Conservation (phyloP, 805 yeast species). For the Pichia exigua region DNA sequence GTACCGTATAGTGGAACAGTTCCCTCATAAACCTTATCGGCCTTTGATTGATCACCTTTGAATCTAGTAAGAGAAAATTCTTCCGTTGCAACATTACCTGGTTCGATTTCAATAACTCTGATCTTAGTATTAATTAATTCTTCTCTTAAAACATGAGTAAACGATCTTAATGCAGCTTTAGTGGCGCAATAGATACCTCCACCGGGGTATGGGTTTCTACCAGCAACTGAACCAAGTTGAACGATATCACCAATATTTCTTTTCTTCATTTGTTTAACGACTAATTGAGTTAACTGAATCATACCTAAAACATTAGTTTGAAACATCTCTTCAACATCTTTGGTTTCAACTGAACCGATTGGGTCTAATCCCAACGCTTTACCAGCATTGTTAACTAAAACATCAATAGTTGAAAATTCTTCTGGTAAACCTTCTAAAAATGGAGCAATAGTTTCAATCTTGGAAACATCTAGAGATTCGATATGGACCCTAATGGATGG, state of each 20-base stretch:
- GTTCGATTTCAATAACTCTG: conserved; percentile 67
- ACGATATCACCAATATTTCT: conserved; percentile 69
- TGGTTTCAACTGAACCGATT: conserved; percentile 58
- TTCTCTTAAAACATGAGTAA: conserved; percentile 57
- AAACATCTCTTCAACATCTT: conserved; percentile 69
- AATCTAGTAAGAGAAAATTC: conserved; percentile 62
- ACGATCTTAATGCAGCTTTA: conserved; percentile 64
- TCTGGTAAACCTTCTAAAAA: conserved; percentile 35
- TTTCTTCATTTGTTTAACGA: conserved; percentile 61
- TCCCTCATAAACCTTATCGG: conserved; percentile 58
- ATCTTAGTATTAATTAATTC: conserved; percentile 46
- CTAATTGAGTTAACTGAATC: conserved; percentile 74
- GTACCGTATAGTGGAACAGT: conserved; percentile 64
- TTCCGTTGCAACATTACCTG: conserved; percentile 69
- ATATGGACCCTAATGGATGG: conserved; percentile 28
- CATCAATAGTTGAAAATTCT: conserved; percentile 53
- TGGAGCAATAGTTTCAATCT: conserved; percentile 39
- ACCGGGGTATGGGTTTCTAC: conserved; percentile 72
- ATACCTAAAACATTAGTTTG: conserved; percentile 84
- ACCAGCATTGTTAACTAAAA: conserved; percentile 68
- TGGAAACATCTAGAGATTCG: conserved; percentile 33
- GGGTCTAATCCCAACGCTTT: conserved; percentile 73
- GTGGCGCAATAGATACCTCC: conserved; percentile 75
- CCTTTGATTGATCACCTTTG: conserved; percentile 53
- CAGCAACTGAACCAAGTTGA: conserved; percentile 72